Evolutionary conservation across 768 basidiomycete species (phyloP).

Genomic region (Gymnopilus dilepis): DNA sequence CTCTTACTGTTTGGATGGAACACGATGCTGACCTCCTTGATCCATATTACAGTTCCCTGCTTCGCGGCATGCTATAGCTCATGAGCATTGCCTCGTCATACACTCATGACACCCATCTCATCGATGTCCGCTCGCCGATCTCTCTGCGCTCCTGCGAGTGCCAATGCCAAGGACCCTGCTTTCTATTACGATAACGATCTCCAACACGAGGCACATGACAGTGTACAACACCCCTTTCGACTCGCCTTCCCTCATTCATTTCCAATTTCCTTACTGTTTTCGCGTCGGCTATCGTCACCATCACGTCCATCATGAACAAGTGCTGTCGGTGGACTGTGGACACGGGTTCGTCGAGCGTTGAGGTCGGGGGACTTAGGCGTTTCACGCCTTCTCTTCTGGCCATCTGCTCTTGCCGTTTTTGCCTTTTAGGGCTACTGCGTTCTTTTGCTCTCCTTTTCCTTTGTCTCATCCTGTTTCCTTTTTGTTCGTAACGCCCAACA

Average conservation of each 20-base stretch:
- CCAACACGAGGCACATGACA: constrained; percentile 1
- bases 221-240: not conserved
- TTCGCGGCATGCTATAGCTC: constrained; percentile 10
- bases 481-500: not conserved
- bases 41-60: not conserved
- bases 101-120: not conserved
- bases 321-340: not conserved
- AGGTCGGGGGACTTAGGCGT: not conserved
- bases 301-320: not conserved
- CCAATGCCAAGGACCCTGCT: not conserved
- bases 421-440: not conserved
- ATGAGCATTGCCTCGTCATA: too few species aligned
- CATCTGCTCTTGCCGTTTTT: not conserved
- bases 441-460: not conserved
- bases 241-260: not conserved
- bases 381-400: not conserved
- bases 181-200: constrained; percentile 1
- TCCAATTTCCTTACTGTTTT: not conserved
- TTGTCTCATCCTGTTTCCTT: not conserved
- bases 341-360: not conserved
- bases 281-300: not conserved
- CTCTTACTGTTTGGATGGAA: not conserved
- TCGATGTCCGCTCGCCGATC: not conserved
- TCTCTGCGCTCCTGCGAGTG: not conserved
- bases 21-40: not conserved